Evolutionary conservation across 495 filamentous ascomycete genomes (phyloP), one percentile per base, ranked within the genome.

Genomic region (Friedmanniomyces simplex): DNA sequence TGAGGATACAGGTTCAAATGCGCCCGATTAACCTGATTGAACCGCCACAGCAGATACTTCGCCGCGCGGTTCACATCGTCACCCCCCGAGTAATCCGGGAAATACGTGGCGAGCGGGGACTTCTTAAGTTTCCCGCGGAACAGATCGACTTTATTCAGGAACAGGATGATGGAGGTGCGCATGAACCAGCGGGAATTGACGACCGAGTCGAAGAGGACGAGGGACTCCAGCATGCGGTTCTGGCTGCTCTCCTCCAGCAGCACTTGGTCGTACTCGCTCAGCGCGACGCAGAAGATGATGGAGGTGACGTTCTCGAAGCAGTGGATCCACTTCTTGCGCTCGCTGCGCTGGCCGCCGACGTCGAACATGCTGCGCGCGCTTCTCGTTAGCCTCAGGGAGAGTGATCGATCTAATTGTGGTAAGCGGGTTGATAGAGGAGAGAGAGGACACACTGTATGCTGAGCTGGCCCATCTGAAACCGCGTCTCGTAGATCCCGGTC

Each of bases 151-250:
- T 98, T 98, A 75, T 96, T 96, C 50, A 98, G 77, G 76, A 97
- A 97, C 25, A 98, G 78, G 68, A 97, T 96, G 69, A 98, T 98
- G 71, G 89, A 96, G 24, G 93, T 96, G 58, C 93, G 80, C 84
- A 96, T 91, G 72, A 98, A 98, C 94, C 94, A 98, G 65, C 93
- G 79, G 57, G 91, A 96, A 72, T 98, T 98, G 62, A 98, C 93
- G 4, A 98, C 93, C 8, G 91, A 96, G 73, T 97, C 94, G 70
- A 98, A 98, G n/a, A 98, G 80, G 37, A 97, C 83, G 30, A 98
- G 70, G 65, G 87, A 93, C 71, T 97, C 93, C 88, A 96, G 95
- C 93, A 97, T 96, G 50, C 94, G 91, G 67, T 98, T 98, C 87
- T 98, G 93, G 69, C 93, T 96, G 71, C 86, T 94, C 72, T 98